Evolutionary conservation across 306 rosid genomes (phyloP), one percentile per base, ranked within the genome.

Genomic region (Pachyrhizus erosus): DNA sequence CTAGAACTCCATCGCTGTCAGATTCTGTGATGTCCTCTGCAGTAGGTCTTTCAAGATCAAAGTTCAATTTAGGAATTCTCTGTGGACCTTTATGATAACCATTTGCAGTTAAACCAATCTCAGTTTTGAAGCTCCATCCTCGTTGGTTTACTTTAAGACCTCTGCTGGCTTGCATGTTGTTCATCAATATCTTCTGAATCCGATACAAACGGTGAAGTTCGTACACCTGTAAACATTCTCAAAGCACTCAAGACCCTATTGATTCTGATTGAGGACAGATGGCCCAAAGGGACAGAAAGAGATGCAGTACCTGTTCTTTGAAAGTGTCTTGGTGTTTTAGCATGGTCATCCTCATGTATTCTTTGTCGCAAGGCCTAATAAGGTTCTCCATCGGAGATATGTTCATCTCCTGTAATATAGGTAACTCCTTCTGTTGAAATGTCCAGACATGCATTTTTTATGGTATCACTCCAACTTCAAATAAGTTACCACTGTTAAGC

Each of bases 171-270:
- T 83, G 88, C 66, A 80, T 79, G 75, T 76, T 89, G 75, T 86
- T 86, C 98, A 94, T 94, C 87, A 94, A 33, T 51, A 82, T 78
- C 86, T 91, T 92, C 90, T 94, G 97, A 79, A 86, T 87, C 76
- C 58, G 87, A 82, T 94, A 92, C 70, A 94, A 67, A 54, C 98
- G 91, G 73, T 94, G 98, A 76, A 94, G 96, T 75, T 94, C 98
- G 10, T 77, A 51, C 43, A 94, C 88, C 98, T 94, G 89, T 61
- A 58, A 73, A 52, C 70, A 46, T 40, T 42, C 67, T 6, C 27
- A 67, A 0, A 23, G 20, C 43, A 40, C 71, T 75, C 73, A 18
- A 18, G 27, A 18, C 67, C 69, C 71, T 21, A 31, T 18, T 12
- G 34, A 67, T 14, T 12, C 34, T 21, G 48, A 79, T 54, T n/a